phyloP scores from a whole-genome alignment of 371 early-diverging fungal genomes.

The Mortierella sp. region DNA sequence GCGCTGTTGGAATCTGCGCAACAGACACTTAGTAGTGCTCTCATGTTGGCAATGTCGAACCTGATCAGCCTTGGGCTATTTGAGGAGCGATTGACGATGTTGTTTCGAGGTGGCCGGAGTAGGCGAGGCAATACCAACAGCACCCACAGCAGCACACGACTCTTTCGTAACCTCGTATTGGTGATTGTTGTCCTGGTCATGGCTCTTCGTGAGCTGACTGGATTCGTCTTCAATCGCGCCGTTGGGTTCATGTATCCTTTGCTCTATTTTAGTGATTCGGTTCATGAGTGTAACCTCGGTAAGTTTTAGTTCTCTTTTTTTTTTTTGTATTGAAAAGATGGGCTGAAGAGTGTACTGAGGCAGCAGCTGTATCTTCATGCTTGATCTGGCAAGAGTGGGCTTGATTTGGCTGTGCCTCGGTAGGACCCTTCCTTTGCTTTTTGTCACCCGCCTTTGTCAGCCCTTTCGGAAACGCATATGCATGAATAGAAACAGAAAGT shows the following conservation, averaged over 20 bases:
- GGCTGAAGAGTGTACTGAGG: neutral
- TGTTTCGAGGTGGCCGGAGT: neutral
- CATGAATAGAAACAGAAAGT: neutral
- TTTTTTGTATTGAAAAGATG: neutral
- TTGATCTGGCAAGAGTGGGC: neutral
- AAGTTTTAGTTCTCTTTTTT: constrained; percentile 5
- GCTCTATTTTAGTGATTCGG: constrained; percentile 70
- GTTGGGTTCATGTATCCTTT: constrained; percentile 71
- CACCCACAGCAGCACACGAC: constrained; percentile 21
- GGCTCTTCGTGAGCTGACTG: constrained; percentile 61
- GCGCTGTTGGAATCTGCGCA: constrained; percentile 18
- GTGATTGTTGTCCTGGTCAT: constrained; percentile 41
- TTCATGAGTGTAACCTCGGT: constrained; percentile 76
- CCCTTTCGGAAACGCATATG: neutral
- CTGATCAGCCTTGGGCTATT: constrained; percentile 35
- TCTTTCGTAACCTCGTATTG: constrained; percentile 43
- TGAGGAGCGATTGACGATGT: constrained; percentile 40
- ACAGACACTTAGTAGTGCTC: constrained; percentile 22
- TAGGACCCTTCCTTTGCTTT: neutral
- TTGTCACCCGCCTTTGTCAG: neutral
- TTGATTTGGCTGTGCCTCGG: neutral
- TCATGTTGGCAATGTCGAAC: constrained; percentile 30
- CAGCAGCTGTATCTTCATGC: neutral
- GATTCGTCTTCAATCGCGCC: constrained; percentile 68
- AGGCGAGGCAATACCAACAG: neutral